Conservation (phyloP, 306 rosid species). For the Quercus rubra region DNA sequence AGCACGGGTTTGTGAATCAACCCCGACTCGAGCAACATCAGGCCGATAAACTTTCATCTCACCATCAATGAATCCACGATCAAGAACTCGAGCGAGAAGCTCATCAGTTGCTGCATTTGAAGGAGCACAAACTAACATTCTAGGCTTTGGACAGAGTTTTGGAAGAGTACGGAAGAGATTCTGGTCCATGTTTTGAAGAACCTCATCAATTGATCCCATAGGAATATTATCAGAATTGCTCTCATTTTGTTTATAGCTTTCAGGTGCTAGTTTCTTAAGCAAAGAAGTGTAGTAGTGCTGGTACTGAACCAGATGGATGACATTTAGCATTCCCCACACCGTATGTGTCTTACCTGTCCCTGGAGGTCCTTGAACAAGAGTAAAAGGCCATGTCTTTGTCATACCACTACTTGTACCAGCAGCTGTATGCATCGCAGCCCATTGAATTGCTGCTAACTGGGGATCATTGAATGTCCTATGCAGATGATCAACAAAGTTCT, state of each 20-base stretch:
- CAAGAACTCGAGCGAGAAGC: slow-evolving; percentile 97
- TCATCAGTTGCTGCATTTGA: slow-evolving; percentile 99
- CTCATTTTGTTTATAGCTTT: slow-evolving; percentile 94
- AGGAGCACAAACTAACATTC: slow-evolving; percentile 98
- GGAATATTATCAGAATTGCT: slow-evolving; percentile 61
- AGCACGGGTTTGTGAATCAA: slow-evolving; percentile 98
- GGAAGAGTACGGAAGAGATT: slow-evolving; percentile 92
- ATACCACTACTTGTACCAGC: slow-evolving; percentile 90
- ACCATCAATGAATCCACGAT: slow-evolving; percentile 95
- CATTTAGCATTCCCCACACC: slow-evolving; percentile 99
- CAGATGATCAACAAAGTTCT: slow-evolving; percentile 73
- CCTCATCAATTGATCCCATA: slow-evolving; percentile 91
- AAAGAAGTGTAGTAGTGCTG: slow-evolving; percentile 96
- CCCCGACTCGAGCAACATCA: slow-evolving; percentile 98
- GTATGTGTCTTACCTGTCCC: slow-evolving; percentile 99
- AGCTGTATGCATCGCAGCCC: slow-evolving; percentile 99
- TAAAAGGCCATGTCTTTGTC: slow-evolving; percentile 93
- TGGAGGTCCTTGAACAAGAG: slow-evolving; percentile 99
- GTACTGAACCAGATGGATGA: slow-evolving; percentile 96
- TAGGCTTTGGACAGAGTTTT: slow-evolving; percentile 91
- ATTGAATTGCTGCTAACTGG: slow-evolving; percentile 91
- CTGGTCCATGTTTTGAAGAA: slow-evolving; percentile 97
- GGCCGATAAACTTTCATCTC: slow-evolving; percentile 99
- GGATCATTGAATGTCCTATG: slow-evolving; percentile 90
- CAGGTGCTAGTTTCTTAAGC: slow-evolving; percentile 96